Conservation (phyloP, 1,284 basidiomycete species). For the Moniliophthora roreri region DNA sequence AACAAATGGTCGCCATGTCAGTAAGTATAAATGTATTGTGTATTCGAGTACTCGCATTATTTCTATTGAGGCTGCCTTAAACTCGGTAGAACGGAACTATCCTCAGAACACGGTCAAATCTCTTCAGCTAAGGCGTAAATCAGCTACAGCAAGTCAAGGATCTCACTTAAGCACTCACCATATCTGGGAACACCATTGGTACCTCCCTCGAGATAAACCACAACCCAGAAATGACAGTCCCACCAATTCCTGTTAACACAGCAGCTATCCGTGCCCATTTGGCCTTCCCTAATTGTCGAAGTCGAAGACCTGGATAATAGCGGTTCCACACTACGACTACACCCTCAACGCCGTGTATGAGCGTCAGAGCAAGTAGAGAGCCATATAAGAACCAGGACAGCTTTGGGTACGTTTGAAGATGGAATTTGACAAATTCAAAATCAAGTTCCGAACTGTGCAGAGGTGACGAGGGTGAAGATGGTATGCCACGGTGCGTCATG, state of each 20-base stretch:
- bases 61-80: no score
- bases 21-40: no score
- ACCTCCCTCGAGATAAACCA: slow-evolving; percentile 56
- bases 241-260: slow-evolving; percentile 29
- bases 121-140: no score
- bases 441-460: slow-evolving; percentile 74
- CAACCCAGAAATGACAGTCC: slow-evolving; percentile 57
- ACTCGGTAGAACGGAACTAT: no score
- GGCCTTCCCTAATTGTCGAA: slow-evolving; percentile 17
- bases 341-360: slow-evolving; percentile 62
- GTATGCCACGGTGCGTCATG: slow-evolving; percentile 53
- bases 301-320: slow-evolving; percentile 31
- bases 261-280: slow-evolving; percentile 31
- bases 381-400: slow-evolving; percentile 60
- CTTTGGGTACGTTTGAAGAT: slow-evolving; percentile 57
- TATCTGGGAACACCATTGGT: slow-evolving; percentile 50
- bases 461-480: slow-evolving; percentile 45
- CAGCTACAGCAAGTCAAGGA: no score
- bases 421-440: slow-evolving; percentile 73
- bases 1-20: no score
- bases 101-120: no score
- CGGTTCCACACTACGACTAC: slow-evolving; percentile 50
- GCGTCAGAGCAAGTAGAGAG: slow-evolving; percentile 50
- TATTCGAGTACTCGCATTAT: no score
- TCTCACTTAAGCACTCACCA: slow-evolving; percentile 18